Conservation (phyloP, 257 asterid genomes). For the Anisodus tanguticus region DNA sequence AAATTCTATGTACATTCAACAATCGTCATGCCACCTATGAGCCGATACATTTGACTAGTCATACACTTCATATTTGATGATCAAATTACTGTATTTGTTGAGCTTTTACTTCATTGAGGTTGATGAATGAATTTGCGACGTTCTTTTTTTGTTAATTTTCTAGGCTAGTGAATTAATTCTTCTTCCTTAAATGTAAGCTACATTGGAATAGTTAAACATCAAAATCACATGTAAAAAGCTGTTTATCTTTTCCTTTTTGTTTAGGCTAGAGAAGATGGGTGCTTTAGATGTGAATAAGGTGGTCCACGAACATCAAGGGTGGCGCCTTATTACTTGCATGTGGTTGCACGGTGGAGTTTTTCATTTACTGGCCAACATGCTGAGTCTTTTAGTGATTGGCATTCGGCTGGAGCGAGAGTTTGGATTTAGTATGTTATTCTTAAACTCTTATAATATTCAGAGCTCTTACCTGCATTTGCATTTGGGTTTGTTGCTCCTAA, state of each 20-base stretch:
- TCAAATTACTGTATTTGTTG: not conserved
- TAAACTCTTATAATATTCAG: not conserved
- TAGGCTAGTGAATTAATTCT: conserved; percentile 31
- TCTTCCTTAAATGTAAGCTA: not conserved
- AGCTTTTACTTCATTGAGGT: conserved; percentile 16
- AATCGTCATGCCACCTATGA: not conserved
- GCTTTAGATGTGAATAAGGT: conserved; percentile 82
- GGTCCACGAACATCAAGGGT: conserved; percentile 70
- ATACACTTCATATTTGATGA: conserved; percentile 20
- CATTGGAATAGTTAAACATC: not conserved
- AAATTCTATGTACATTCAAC: not conserved
- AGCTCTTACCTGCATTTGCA: not conserved
- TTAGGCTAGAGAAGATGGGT: conserved; percentile 79
- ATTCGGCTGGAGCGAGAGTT: conserved; percentile 89
- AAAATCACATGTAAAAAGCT: conserved; percentile 20
- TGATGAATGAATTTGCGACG: not conserved
- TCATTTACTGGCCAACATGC: conserved; percentile 93
- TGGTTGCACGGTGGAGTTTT: conserved; percentile 92
- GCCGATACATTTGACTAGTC: not conserved
- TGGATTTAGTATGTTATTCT: conserved; percentile 67
- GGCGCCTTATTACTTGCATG: conserved; percentile 90
- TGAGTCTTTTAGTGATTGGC: conserved; percentile 80
- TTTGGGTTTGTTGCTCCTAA: not conserved
- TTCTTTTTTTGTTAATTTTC: conserved; percentile 23
- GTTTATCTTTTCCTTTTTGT: conserved; percentile 25